Conservation (phyloP, 148 eudicot genomes). For the Fallopia convolvulus region DNA sequence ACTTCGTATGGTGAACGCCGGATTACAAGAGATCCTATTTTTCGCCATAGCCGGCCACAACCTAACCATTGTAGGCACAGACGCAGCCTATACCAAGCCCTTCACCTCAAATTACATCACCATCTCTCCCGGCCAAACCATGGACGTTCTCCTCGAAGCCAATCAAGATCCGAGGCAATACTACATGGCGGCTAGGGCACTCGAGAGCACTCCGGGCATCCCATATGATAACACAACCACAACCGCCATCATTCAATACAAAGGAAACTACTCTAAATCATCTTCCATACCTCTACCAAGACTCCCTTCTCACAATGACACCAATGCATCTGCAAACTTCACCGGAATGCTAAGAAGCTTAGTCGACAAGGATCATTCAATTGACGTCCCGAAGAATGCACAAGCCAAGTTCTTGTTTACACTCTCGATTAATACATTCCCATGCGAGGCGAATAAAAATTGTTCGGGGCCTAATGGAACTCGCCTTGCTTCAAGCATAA, state of each 20-base stretch:
- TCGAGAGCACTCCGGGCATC: slow-evolving; percentile 11
- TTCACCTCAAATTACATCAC: slow-evolving; percentile 16
- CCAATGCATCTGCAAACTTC: slow-evolving; percentile 23
- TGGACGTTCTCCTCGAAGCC: slow-evolving; percentile 24
- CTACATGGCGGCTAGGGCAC: slow-evolving; percentile 31
- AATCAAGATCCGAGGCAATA: slow-evolving; percentile 20
- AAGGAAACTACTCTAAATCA: background rate
- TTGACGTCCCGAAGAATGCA: slow-evolving; percentile 11
- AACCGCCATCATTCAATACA: slow-evolving; percentile 23
- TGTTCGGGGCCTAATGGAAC: background rate
- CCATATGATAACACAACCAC: slow-evolving; percentile 26
- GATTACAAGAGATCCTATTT: background rate
- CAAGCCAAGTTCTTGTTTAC: slow-evolving; percentile 7
- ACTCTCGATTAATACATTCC: background rate
- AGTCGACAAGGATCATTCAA: slow-evolving; percentile 18
- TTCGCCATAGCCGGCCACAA: background rate
- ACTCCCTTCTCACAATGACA: slow-evolving; percentile 28
- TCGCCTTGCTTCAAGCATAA: background rate
- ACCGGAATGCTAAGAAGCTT: slow-evolving; percentile 24
- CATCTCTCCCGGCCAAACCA: slow-evolving; percentile 28
- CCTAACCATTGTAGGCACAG: slow-evolving; percentile 24
- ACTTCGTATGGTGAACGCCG: background rate
- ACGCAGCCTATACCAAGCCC: slow-evolving; percentile 27
- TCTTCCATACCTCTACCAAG: slow-evolving; percentile 13
- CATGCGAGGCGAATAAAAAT: background rate